Base-by-base conservation (phyloP, 176 grass and related monocot genomes). In the Puya raimondii region DNA sequence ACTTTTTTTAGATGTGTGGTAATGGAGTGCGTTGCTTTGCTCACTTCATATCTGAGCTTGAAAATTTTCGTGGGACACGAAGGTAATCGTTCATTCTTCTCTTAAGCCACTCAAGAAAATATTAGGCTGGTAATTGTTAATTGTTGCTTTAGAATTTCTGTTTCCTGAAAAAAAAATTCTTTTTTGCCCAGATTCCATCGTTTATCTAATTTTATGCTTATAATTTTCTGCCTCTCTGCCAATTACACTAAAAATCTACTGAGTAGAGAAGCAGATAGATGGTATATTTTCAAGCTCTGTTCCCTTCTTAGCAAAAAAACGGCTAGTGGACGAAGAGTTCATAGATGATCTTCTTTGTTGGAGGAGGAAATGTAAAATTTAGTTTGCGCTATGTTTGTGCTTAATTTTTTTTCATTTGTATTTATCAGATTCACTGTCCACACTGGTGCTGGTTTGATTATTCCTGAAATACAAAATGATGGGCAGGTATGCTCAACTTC, bases 11-110 rank as follows among this genome's bases (percentile, higher is more conserved):
- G 94, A 99, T 99, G 94, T 99, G 94, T 47, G 94, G 94, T 61
- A 93, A 99, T 75, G 94, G 94, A 66, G 84, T 99, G 10, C 84
- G 89, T 56, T 99, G 94, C 69, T 86, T 99, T 65, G 94, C 94
- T 81, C 79, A 80, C 10, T 99, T 90, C 83, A 86, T 99, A 74
- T 81, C 78, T 0, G 87, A 99, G 72, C 80, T 93, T 72, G 94
- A 99, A 90, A 99, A 99, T 73, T 67, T 84, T 66, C 52, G 85
- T 58, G 94, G 89, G 68, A 88, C 67, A 49, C 78, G 85, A 51
- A 90, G 89, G 94, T 99, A 86, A 10, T 23, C 2, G 12, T 47
- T 15, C 54, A 9, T 59, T n/a, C 52, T 14, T 56, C 54, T 59
- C 54, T 58, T 58, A n/a, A 56, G 52, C 20, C 10, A 20, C 20